Base-by-base conservation (phyloP, 176 grass and related monocot species). In the Carex parvula region DNA sequence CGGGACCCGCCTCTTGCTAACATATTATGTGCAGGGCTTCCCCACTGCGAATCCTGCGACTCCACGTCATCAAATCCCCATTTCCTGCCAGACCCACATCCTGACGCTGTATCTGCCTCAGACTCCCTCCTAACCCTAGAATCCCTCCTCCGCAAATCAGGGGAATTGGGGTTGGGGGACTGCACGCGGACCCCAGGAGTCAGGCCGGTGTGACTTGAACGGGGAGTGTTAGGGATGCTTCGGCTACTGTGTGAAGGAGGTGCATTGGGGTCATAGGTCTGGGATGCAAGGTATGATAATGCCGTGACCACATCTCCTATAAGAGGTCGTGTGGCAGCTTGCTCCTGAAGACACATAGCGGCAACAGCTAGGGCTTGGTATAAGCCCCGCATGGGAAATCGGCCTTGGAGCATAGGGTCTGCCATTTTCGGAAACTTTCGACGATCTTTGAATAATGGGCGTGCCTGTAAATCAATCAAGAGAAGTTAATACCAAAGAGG, bases 331-430 rank as follows among this genome's bases (percentile, higher is more conserved):
- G 93, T 95, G 21, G 96, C 85, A 41, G 93, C 93, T 88, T 99
- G 96, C 84, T 99, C 96, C 87, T 99, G 96, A 67, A 99, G 87
- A 85, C 96, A 99, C 96, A 99, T 99, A 58, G 96, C 96, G 12
- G 96, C 96, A 83, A 99, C 93, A 88, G 96, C 96, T 61, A 99
- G 71, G 60, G 96, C 96, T 80, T 99, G 96, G 80, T 99, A 99
- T 46, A 99, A 81, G n/a, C 96, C 93, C 79, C 96, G 89, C 93
- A 92, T 94, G 6, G 96, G 96, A 72, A 90, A 99, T 63, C 73
- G 71, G 11, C 90, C 90, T 86, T 94, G 91, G 48, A 99, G 91
- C 44, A 93, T 83, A 75, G 96, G 96, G 63, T 99, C 96, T 33
- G 91, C 96, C 96, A 99, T 99, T 81, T 95, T 95, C 26, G 93